phyloP scores from a whole-genome alignment of 192 early-diverging fungal species.

The Mortierella claussenii region DNA sequence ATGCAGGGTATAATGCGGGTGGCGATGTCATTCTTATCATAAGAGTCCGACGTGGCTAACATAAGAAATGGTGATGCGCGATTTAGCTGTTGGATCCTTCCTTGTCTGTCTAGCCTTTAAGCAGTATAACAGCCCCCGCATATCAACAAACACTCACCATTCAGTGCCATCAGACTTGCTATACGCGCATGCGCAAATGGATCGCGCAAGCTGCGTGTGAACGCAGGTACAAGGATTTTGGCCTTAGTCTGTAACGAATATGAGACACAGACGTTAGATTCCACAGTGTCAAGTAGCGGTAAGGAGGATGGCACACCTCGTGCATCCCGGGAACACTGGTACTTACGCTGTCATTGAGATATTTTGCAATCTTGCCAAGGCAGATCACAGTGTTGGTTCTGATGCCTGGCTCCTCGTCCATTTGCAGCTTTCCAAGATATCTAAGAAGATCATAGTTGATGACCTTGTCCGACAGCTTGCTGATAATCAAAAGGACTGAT shows the following conservation, averaged over 20 bases:
- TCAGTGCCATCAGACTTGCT: slow-evolving; percentile 85
- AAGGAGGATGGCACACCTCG: not conserved
- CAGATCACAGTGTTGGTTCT: slow-evolving; percentile 97
- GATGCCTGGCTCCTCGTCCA: slow-evolving; percentile 94
- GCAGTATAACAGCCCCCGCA: not conserved
- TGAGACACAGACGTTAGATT: not conserved
- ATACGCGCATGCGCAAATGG: slow-evolving; percentile 88
- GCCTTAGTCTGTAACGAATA: slow-evolving; percentile 68
- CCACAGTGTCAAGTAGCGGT: not conserved
- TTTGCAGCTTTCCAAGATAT: slow-evolving; percentile 89
- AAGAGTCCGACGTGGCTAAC: slow-evolving; percentile 75
- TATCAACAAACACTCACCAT: slow-evolving; percentile 36
- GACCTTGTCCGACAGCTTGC: slow-evolving; percentile 71
- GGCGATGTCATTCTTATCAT: slow-evolving; percentile 77
- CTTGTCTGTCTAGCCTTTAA: not conserved
- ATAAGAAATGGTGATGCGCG: not conserved
- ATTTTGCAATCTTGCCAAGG: slow-evolving; percentile 88
- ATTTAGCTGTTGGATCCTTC: not conserved
- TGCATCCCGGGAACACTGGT: not conserved
- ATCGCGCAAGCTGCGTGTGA: slow-evolving; percentile 84
- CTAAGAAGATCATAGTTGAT: slow-evolving; percentile 88
- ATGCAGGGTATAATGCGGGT: slow-evolving; percentile 79
- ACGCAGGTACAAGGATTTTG: slow-evolving; percentile 85
- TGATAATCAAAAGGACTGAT: slow-evolving; percentile 74
- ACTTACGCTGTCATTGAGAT: slow-evolving; percentile 78